These are phyloP conservation scores for Neurospora sp. DNA, from an alignment of 495 filamentous ascomycete species.

Conservation along the genomic window DNA sequence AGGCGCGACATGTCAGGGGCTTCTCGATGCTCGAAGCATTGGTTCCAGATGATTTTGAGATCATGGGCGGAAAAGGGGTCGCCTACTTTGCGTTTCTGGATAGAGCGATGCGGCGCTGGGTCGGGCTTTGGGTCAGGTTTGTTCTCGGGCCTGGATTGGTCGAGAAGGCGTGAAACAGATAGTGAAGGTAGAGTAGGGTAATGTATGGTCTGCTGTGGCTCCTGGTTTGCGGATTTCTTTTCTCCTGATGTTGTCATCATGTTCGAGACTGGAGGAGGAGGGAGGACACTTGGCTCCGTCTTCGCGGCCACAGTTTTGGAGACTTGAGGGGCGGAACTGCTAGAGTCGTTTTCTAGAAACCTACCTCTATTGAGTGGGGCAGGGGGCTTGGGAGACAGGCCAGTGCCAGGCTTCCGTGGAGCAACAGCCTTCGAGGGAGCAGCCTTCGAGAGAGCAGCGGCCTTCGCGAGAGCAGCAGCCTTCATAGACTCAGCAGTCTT, in stretches of 20 bases:
- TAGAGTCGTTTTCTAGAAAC: neutral
- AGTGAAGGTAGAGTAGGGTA: neutral
- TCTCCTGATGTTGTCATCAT: neutral
- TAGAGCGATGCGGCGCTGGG: neutral
- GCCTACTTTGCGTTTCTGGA: neutral
- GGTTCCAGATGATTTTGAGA: neutral
- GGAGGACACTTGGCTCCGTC: neutral
- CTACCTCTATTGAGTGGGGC: neutral
- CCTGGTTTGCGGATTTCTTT: neutral
- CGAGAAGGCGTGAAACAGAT: neutral
- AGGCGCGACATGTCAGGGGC: neutral
- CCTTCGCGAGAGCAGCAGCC: neutral
- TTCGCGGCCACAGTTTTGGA: neutral
- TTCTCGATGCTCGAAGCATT: neutral
- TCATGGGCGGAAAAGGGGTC: neutral
- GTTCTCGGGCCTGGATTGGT: neutral
- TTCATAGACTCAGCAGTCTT: neutral
- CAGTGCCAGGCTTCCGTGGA: neutral
- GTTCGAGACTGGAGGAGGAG: neutral
- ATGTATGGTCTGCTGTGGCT: neutral
- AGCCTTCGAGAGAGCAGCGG: neutral
- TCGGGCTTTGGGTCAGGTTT: neutral
- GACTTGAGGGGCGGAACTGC: neutral
- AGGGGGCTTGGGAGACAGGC: neutral
- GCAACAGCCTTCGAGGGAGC: neutral